Base-by-base conservation (phyloP, 2,329 filamentous ascomycete genomes). In the Cladosporium sp. region DNA sequence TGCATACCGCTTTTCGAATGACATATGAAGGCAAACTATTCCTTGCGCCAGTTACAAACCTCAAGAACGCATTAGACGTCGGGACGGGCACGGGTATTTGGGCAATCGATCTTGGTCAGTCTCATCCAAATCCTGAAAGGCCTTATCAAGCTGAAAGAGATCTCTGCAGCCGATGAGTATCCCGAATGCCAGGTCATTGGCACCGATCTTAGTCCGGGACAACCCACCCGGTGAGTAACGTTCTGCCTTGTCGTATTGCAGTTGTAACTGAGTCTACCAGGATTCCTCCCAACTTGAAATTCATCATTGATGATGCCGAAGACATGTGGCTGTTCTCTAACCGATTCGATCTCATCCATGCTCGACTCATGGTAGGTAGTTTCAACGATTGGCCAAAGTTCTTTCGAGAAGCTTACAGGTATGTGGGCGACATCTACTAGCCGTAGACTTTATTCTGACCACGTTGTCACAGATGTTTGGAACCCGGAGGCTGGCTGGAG, bases 291-390 rank as follows among this genome's bases (percentile, higher is more conserved):
- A 89, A 89, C 71, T 80, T 86, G n/a, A 80, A 79, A 10, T 89
- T 89, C 76, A 79, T 87, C 65, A 81, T 89, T 11, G 87, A 89
- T 70, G 87, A 89, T 71, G 82, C 83, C 58, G 85, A 88, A 68
- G 80, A 84, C 56, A 80, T 85, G 8, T 89, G 88, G 88, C 74
- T 81, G 29, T 85, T 84, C 58, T 75, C 79, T 2, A 78, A 82
- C 60, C 74, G 73, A 12, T 88, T 85, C 71, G 86, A 89, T 72
- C 81, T 85, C 67, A 82, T 89, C 81, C 79, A 83, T 81, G 70
- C 81, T 77, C 70, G 82, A 72, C 72, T 83, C 78, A 79, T 85
- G 80, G 70, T 79, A 68, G 81, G 80, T 28, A 80, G 82, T 35
- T 80, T 90, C 44, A 76, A 79, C 21, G 80, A 89, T 70, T 86